Conservation (phyloP, 176 grass and related monocot genomes). For the Stipa capillata region DNA sequence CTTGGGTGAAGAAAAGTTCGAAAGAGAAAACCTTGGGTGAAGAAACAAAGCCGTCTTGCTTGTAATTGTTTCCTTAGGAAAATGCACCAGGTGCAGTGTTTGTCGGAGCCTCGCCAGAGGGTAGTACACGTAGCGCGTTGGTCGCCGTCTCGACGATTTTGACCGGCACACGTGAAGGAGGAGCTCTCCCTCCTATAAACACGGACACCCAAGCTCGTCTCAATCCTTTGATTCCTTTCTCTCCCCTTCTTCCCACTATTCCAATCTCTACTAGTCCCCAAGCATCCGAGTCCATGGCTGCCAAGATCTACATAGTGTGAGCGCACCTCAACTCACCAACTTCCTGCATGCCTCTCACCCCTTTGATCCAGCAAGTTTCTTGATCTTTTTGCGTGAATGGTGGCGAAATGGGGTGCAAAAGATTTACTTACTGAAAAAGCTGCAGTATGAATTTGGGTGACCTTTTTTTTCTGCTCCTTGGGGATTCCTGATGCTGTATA, state of each 20-base stretch:
- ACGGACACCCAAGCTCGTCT: not conserved
- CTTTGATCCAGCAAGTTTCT: not conserved
- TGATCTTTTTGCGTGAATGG: too few relatives aligned
- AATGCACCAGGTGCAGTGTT: not conserved
- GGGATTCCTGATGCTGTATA: not conserved
- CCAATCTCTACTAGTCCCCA: not conserved
- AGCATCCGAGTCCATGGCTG: not conserved
- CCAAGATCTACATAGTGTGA: conserved; percentile 38
- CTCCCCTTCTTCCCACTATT: not conserved
- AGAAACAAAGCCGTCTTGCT: too few relatives aligned
- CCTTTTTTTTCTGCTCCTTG: not conserved
- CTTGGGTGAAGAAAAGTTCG: too few relatives aligned
- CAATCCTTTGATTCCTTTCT: too few relatives aligned
- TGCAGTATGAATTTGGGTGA: not conserved
- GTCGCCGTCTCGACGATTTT: not conserved
- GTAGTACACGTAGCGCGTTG: not conserved
- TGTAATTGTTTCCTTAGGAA: too few relatives aligned
- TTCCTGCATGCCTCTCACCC: not conserved
- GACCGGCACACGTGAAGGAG: not conserved
- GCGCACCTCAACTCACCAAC: not conserved
- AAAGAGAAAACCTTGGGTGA: too few relatives aligned
- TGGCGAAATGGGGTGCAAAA: not conserved
- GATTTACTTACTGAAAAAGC: not conserved
- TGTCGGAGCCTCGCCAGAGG: not conserved
- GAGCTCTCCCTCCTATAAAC: not conserved